phyloP scores from a whole-genome alignment of 169 alveolate genomes.

The Haemoproteus tartakovskyi region DNA sequence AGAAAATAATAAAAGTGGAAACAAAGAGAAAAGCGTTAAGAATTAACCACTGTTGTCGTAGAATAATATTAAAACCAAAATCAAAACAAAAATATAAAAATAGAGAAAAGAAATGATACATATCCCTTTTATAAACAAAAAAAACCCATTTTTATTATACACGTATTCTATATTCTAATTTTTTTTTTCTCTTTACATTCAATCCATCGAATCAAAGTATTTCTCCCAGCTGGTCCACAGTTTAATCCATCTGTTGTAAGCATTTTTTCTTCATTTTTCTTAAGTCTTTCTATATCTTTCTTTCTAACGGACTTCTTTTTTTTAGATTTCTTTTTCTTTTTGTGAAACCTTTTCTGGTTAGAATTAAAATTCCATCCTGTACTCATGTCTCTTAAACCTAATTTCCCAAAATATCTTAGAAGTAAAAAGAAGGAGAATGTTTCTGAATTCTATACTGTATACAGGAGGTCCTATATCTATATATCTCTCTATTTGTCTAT shows the following conservation, averaged over 20 bases:
- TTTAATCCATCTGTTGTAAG: conserved; percentile 66
- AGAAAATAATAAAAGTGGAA: background rate
- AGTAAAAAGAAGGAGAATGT: no score
- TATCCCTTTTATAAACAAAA: no score
- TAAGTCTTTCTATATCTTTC: conserved; percentile 1
- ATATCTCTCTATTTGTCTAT: no score
- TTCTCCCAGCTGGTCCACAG: conserved; percentile 82
- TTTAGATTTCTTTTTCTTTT: conserved; percentile 19
- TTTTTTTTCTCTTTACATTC: conserved; percentile 66
- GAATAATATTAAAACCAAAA: no score
- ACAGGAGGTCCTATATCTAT: no score
- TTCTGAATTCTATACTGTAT: no score
- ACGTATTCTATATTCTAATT: no score
- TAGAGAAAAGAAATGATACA: no score
- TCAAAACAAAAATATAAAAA: no score
- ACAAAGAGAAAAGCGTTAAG: background rate
- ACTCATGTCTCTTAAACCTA: conserved; percentile 61
- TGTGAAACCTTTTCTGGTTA: conserved; percentile 3
- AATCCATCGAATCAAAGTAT: conserved; percentile 78
- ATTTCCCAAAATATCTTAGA: no score
- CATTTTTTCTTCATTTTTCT: conserved; percentile 5
- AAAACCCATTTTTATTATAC: no score
- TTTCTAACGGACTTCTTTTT: conserved; percentile 9
- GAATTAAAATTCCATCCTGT: conserved; percentile 63
- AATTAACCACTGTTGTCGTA: no score